Conservation (phyloP, 306 rosid genomes). For the Argentina anserina region DNA sequence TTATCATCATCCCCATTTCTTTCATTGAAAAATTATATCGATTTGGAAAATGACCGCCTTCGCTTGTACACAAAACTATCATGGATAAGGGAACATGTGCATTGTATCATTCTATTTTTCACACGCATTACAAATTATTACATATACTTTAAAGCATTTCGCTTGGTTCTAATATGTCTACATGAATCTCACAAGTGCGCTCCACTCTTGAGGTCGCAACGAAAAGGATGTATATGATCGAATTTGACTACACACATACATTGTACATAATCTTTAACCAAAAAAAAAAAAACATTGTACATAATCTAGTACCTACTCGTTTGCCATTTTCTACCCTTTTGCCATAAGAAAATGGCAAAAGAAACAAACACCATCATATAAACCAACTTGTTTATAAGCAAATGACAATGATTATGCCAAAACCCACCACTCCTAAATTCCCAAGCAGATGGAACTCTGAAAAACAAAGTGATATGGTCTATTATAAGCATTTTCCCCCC, state of each 20-base stretch:
- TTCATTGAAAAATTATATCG: neutral
- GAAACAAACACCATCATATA: constrained; percentile 10
- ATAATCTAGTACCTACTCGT: neutral
- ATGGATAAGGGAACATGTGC: neutral
- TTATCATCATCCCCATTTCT: neutral
- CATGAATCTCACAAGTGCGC: constrained; percentile 26
- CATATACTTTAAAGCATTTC: neutral
- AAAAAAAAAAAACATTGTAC: no score
- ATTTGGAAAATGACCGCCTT: constrained; percentile 9
- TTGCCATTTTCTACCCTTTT: no score
- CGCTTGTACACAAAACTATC: constrained; percentile 6
- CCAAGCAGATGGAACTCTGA: neutral
- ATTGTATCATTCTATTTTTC: constrained; percentile 16
- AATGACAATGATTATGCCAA: constrained; percentile 19
- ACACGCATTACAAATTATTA: neutral
- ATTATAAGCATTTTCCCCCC: constrained; percentile 19
- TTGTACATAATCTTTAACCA: neutral
- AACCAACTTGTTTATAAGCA: neutral
- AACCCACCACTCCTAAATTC: constrained; percentile 4
- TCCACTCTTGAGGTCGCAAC: constrained; percentile 24
- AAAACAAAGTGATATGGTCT: neutral
- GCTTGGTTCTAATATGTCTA: neutral
- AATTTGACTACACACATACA: neutral
- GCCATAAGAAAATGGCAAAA: neutral
- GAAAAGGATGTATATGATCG: constrained; percentile 12